Base-by-base conservation (phyloP, 2,329 filamentous ascomycete genomes). In the Lojkania enalia region DNA sequence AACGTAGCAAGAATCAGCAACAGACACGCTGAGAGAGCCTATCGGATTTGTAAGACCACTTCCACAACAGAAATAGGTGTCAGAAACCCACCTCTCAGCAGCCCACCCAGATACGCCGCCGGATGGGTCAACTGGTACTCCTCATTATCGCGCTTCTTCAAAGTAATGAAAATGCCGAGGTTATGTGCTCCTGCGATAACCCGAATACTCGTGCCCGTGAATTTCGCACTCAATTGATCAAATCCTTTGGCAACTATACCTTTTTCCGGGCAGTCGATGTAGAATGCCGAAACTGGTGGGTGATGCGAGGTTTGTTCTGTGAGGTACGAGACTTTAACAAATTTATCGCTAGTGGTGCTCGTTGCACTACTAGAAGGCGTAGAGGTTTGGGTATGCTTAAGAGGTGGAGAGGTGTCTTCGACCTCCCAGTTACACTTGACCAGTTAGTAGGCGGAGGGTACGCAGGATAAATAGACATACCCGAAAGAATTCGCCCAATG, bases 301-400 rank as follows among this genome's bases (percentile, higher is more conserved):
- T 99, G 94, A 63, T 99, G 94, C 5, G 90, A 96, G 6, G 94
- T 99, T 74, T 99, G 94, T 73, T 99, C 94, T 19, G 94, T 97
- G 49, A 99, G 79, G 68, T 95, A 99, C 7, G 90, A 96, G 58
- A 99, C 83, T 57, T 86, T 88, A 57, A 96, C 80, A 20, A 77
- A 79, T 57, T 73, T 71, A 63, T 69, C 60, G 59, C 64, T 55
- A 48, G 61, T 52, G 52, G 67, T 51, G 67, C 67, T 65, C 45
- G 66, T 59, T 41, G 64, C 52, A 51, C 63, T 61, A 57, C 65
- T 67, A 31, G 61, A 58, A 47, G 60, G 61, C 23, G 57, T 53
- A 77, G 77, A 51, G 76, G 72, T 48, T 27, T 58, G 57, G n/a
- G 70, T 58, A 40, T 62, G 55, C 48, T 68, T 69, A 44, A 75